phyloP scores from a whole-genome alignment of 257 asterid genomes.

The Przewalskia tangutica region DNA sequence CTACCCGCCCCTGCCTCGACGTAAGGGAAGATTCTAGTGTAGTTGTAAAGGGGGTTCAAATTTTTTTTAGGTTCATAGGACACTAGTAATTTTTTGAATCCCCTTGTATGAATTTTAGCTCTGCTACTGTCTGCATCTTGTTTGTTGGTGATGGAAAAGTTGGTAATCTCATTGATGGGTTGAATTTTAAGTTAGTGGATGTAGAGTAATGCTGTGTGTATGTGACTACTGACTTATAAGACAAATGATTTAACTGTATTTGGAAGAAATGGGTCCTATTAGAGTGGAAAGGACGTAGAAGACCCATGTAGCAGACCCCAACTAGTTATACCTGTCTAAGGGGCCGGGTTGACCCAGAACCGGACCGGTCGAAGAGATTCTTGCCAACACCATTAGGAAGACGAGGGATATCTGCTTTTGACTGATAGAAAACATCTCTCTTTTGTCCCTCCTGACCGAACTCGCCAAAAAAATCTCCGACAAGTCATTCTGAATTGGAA shows the following conservation, averaged over 20 bases:
- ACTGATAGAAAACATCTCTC: too few species aligned
- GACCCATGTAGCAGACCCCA: neutral
- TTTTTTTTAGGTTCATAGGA: neutral
- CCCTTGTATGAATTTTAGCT: too few species aligned
- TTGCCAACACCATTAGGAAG: too few species aligned
- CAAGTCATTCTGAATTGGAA: too few species aligned
- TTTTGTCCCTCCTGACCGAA: too few species aligned
- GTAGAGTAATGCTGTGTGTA: neutral
- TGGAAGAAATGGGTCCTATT: neutral
- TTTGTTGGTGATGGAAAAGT: neutral
- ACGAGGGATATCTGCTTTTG: too few species aligned
- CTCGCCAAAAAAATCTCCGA: too few species aligned
- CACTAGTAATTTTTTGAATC: neutral
- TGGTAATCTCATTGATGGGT: neutral
- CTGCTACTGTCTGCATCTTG: neutral
- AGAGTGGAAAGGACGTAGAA: neutral
- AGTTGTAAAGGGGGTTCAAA: neutral
- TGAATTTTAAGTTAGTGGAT: neutral
- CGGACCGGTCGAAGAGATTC: too few species aligned
- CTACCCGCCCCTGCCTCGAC: neutral
- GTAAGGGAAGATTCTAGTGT: neutral
- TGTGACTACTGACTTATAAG: neutral
- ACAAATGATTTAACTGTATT: neutral
- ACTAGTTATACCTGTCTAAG: too few species aligned
- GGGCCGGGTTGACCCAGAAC: too few species aligned